Base-by-base conservation (phyloP, 441 rosid genomes). In the Capsella rubella region DNA sequence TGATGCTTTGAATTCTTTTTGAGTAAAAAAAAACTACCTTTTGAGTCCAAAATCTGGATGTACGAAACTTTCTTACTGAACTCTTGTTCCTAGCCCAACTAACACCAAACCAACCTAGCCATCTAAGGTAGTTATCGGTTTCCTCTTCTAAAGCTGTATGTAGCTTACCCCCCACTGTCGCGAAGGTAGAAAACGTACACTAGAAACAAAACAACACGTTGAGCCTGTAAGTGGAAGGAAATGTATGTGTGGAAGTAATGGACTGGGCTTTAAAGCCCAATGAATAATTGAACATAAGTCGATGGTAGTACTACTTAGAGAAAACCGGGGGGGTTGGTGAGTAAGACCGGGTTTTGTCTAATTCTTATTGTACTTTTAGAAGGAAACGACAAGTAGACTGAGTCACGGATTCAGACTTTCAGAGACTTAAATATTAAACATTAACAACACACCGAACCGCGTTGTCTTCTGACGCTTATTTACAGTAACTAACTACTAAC, bases 341-440 rank as follows among this genome's bases (percentile, higher is more conserved):
- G 12, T 6, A 29, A 58, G 14, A 58, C 78, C 56, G 78, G 62
- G 43, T 15, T 62, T 61, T 45, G 75, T 76, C 57, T 14, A 21
- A 34, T 35, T 53, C 32, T 15, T 21, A n/a, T 15, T 35, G 69
- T 32, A 35, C 16, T 14, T 37, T 54, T 37, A 32, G 40, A 47
- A 25, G 35, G 53, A 69, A 69, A 62, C 65, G 75, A 63, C 71
- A 69, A 76, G 51, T 21, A 62, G 46, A 32, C 12, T 28, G 74
- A 69, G 71, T 76, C 79, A 76, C 75, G 75, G 79, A 62, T 43
- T 46, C 51, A 52, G 32, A 21, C 25, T 21, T 21, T 21, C 25
- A 21, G 25, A 60, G 35, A 21, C 25, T 67, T 32, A 7, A 58
- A 15, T 34, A 40, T 3, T 62, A 51, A 9, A 60, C 37, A 72